Base-by-base conservation (phyloP, 2,329 filamentous ascomycete genomes). In the Xylariaceae sp. region DNA sequence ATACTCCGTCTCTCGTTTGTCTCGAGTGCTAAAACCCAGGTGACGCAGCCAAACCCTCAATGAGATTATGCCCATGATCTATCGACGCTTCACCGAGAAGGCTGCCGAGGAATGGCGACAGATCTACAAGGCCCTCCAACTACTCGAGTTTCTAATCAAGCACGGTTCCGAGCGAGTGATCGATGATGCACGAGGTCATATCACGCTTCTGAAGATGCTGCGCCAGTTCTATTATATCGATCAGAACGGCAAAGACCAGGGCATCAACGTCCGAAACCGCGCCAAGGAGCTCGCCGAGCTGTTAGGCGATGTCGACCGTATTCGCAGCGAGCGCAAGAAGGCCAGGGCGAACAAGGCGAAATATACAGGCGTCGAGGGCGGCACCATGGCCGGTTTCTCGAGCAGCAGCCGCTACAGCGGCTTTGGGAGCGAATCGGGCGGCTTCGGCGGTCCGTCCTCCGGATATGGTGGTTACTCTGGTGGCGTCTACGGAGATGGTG, bases 61-160 rank as follows among this genome's bases (percentile, higher is more conserved):
- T 75, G 95, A 99, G 76, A 98, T 99, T 73, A 99, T 99, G 95
- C 95, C 95, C 64, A 95, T 99, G 91, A 96, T 99, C 71, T 99
- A 99, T 80, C 95, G 96, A 71, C 90, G 95, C 63, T 99, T 99
- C 75, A 99, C 95, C 59, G 95, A 99, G 74, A 99, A 99, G 80
- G 84, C 92, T 7, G 93, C 95, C 53, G 95, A 99, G 73, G 95
- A 99, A 77, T 99, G 95, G 95, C 86, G 95, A 65, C 95, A 99
- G 75, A 99, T 99, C 71, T 99, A 99, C 84, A 99, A 99, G 81
- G 89, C 91, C 9, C 87, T 99, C 20, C 95, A 98, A 81, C 83
- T 99, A 53, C 88, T 99, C 71, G 93, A 99, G 74, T 96, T 96
- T 71, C 84, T 99, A 29, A 89, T 99, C 77, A 99, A 99, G 81